These are phyloP conservation scores for Leptographium radiaticola DNA, from an alignment of 2,329 filamentous ascomycete species.

Conservation along the genomic window DNA sequence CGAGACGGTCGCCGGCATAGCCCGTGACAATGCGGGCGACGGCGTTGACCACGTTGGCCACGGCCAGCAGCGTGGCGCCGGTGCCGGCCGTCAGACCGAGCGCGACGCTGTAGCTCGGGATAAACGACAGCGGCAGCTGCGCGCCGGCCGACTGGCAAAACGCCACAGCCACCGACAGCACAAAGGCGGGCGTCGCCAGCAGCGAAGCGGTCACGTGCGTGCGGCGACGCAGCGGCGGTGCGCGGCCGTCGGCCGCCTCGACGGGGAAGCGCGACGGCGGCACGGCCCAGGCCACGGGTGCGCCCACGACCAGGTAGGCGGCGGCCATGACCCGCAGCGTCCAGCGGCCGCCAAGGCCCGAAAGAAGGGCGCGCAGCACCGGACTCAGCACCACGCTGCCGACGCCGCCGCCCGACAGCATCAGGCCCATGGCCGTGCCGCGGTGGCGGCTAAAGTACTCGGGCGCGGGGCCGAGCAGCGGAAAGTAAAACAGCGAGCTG, in stretches of 20 bases:
- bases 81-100: constrained; percentile 26
- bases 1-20: constrained; percentile 30
- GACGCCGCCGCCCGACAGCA: constrained; percentile 27
- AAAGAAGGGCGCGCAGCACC: constrained; percentile 25
- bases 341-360: constrained; percentile 27
- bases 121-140: constrained; percentile 32
- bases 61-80: constrained; percentile 30
- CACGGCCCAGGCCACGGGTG: constrained; percentile 26
- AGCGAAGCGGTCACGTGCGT: constrained; percentile 42
- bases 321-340: constrained; percentile 27
- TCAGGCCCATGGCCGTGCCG: constrained; percentile 32
- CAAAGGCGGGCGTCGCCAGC: constrained; percentile 78
- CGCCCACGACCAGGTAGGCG: constrained; percentile 22
- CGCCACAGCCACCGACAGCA: constrained; percentile 79
- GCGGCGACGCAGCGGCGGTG: constrained; percentile 15
- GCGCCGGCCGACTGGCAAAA: constrained; percentile 39
- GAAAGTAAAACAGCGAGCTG: constrained; percentile 29
- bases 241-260: not conserved
- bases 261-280: constrained; percentile 23
- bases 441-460: constrained; percentile 35
- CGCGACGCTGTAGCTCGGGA: constrained; percentile 31
- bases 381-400: constrained; percentile 29
- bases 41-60: constrained; percentile 31
- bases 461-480: constrained; percentile 30
- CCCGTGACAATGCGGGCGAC: constrained; percentile 29